Evolutionary conservation across 169 alveolate genomes (phyloP).

Genomic region (Plasmodium inui): DNA sequence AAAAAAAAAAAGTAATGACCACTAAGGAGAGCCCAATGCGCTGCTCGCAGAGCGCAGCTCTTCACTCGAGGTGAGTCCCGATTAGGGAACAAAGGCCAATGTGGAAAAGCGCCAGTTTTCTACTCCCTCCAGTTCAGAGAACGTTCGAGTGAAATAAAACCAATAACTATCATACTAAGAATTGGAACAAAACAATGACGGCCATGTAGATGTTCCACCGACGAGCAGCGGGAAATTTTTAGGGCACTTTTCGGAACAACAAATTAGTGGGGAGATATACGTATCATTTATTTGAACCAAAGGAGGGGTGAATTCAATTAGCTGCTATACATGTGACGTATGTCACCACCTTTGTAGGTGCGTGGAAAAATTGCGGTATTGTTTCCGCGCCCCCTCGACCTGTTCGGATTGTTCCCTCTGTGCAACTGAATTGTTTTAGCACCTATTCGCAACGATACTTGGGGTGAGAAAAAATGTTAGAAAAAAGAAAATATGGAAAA

Average conservation of each 20-base stretch:
- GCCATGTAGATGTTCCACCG: not conserved
- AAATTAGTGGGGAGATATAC: not conserved
- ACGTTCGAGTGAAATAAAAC: not conserved
- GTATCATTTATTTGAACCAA: not conserved
- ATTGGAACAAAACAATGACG: not conserved
- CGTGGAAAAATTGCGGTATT: not conserved
- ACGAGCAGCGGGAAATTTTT: not conserved
- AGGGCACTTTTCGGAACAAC: not conserved
- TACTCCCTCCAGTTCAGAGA: not conserved
- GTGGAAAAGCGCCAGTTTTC: not conserved
- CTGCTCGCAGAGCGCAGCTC: not conserved
- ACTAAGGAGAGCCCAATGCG: not conserved
- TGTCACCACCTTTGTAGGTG: not conserved
- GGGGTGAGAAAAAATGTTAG: not conserved
- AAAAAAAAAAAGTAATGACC: not conserved
- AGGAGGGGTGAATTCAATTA: not conserved
- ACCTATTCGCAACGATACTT: not conserved
- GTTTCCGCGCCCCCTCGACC: not conserved
- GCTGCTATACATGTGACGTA: not conserved
- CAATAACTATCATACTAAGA: not conserved
- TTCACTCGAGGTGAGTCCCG: not conserved
- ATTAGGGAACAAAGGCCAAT: not conserved
- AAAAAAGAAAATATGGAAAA: slow-evolving; percentile 1
- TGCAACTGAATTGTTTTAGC: not conserved
- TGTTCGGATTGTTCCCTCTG: not conserved